Base-by-base conservation (phyloP, 2,329 filamentous ascomycete species). In the Penicillium sp. region DNA sequence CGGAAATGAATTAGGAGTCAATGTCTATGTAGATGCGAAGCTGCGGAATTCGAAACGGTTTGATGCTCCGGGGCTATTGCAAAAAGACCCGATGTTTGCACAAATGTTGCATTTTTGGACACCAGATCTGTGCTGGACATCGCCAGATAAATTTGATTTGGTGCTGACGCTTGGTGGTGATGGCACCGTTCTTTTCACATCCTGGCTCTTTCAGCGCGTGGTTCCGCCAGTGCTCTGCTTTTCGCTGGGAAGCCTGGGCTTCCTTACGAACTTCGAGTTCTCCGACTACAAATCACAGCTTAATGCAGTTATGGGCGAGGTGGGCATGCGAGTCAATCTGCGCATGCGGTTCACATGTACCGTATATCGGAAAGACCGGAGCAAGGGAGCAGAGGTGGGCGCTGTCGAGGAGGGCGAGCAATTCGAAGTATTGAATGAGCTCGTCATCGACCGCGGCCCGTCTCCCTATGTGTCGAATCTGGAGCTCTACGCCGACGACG, bases 331-430 rank as follows among this genome's bases (percentile, higher is more conserved):
- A 51, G 93, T 97, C 57, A 97, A 96, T 69, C 80, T 99, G 64
- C 91, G 94, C 63, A 99, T 99, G 94, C 89, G 94, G 59, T 99
- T 99, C 74, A 99, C 94, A 16, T 97, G 93, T 77, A 97, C 94
- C 0, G 92, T 99, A 9, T 97, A 93, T 78, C 88, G 93, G 42
- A 82, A 87, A 62, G 85, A 77, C 58, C 68, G 69, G 8, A 75
- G 69, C 50, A 73, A 76, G 40, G 74, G 72, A 13, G 73, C 77
- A 7, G 76, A 70, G n/a, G 69, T 77, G 2, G 82, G 81, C 12
- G 80, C 84, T n/a, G 82, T 87, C 62, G 88, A 94, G 64, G 92
- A 97, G 73, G 90, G 88, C 42, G 93, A 97, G 77, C 92, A 96
- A 67, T 97, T 97, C 61, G 94, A 99, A 77, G 93, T 99, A 21